A percentile compares a stretch with the other conserved stretches of the same genome.
Conservation (phyloP, 2,329 filamentous ascomycete species). For the Aspergillus sergii region DNA sequence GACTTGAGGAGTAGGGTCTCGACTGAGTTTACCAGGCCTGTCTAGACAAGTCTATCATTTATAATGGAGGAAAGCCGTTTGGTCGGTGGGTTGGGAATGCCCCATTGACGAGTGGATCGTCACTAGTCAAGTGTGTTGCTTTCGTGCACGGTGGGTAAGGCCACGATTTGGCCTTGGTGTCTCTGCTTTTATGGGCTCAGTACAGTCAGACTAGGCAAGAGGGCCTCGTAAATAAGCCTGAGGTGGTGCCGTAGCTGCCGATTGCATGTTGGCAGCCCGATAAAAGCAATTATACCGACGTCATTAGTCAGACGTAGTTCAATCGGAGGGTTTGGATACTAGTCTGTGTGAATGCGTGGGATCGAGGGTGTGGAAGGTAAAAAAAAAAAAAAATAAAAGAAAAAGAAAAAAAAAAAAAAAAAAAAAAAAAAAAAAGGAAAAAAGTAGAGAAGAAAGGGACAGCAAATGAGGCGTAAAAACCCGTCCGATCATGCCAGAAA, state of each 20-base stretch:
- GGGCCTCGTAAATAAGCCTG: not conserved
- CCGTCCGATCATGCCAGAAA: conserved; percentile 11
- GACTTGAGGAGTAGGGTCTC: not conserved
- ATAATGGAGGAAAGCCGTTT: conserved; percentile 24
- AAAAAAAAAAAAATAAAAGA: conserved; percentile 9
- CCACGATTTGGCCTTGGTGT: conserved; percentile 4
- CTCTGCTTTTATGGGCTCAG: not conserved
- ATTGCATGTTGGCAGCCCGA: not conserved
- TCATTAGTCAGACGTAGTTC: conserved; percentile 1
- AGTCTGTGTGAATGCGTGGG: not conserved
- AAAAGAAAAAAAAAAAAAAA: conserved; percentile 10
- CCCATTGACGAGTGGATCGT: conserved; percentile 16
- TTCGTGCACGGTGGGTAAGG: conserved; percentile 14
- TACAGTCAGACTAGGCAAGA: conserved; percentile 1
- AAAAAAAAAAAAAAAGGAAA: conserved; percentile 6
- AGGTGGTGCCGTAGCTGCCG: not conserved
- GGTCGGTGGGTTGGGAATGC: conserved; percentile 19
- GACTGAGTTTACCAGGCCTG: conserved; percentile 3
- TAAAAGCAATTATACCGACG: conserved; percentile 3
- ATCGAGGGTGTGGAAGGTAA: not conserved
- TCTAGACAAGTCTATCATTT: conserved; percentile 5
- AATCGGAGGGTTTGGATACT: conserved; percentile 5
- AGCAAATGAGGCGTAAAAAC: conserved; percentile 2
- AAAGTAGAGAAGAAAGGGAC: conserved; percentile 7
- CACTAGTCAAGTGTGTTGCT: conserved; percentile 10